These are phyloP conservation scores for Tetrapisispora fleetii DNA, from an alignment of 805 yeast species.

Conservation along the genomic window DNA sequence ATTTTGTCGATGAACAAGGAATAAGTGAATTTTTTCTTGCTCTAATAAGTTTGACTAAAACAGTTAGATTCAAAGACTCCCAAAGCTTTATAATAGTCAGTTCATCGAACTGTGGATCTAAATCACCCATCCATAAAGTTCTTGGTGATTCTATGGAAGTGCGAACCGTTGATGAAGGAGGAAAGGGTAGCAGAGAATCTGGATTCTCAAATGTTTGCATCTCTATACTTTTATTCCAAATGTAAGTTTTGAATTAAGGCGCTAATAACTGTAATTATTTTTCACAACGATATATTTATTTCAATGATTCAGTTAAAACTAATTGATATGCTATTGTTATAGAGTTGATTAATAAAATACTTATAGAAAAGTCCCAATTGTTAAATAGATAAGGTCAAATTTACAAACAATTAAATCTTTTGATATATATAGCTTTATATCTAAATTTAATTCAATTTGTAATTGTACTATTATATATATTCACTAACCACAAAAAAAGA, in stretches of 20 bases:
- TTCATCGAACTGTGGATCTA: conserved; percentile 74
- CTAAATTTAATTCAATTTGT: too few relatives aligned
- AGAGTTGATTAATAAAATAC: too few relatives aligned
- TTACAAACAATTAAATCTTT: too few relatives aligned
- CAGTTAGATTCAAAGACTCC: conserved; percentile 45
- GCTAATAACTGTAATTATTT: background rate
- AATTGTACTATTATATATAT: too few relatives aligned
- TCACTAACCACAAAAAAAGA: too few relatives aligned
- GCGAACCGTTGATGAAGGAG: conserved; percentile 43
- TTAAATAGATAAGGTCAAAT: too few relatives aligned
- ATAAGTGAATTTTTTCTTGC: conserved; percentile 32
- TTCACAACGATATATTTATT: background rate
- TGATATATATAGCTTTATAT: too few relatives aligned
- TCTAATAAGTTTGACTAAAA: conserved; percentile 57
- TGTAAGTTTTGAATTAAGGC: too few relatives aligned
- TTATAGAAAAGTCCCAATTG: too few relatives aligned
- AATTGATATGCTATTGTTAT: too few relatives aligned
- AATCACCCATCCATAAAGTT: conserved; percentile 83
- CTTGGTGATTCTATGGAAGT: conserved; percentile 45
- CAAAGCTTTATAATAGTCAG: conserved; percentile 48
- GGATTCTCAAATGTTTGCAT: background rate
- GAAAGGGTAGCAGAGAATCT: conserved; percentile 34
- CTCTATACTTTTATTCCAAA: too few relatives aligned
- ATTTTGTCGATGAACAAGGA: conserved; percentile 22
- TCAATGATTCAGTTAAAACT: too few relatives aligned